Evolutionary conservation across 805 yeast species (phyloP), one percentile per base, ranked within the genome.

Genomic region (Wickerhamiella sergipiensis): DNA sequence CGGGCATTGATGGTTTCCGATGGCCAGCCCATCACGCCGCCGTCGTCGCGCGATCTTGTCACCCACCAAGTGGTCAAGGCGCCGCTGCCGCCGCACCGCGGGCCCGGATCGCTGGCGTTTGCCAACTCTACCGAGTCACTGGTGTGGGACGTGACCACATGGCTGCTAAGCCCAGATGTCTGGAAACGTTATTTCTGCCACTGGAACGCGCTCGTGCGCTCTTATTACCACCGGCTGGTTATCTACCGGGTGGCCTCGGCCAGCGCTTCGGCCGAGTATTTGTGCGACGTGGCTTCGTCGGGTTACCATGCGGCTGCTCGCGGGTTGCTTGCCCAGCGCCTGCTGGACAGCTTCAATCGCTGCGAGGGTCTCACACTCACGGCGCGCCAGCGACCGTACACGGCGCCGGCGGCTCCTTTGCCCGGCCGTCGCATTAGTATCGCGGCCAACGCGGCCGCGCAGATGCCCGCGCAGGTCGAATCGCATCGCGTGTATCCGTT

Each of bases 191-290:
- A 75, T 53, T 79, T 86, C 59, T 75, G 80, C 39, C 94, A 87
- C 64, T 87, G 94, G 86, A 76, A 80, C 59, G 88, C 95, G 2
- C 64, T 85, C 17, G 80, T 85, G 22, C 70, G 95, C 38, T 74
- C 83, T 3, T 83, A 80, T 59, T 86, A 80, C 62, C 70, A 76
- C 46, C 70, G 88, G 42, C 69, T 86, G 21, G 53, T 86, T 17
- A 72, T 85, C 46, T 86, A 90, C 83, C 75, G 85, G 55, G 64
- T 81, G 44, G 53, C 38, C n/a, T 61, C 65, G 1, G 66, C 62
- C 1, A 66, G 65, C 10, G 38, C 59, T 2, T 60, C 54, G 6
- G 53, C 57, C 22, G 58, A 46, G 33, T 59, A 47, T 53, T 57
- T 51, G 50, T 52, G 48, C 44, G 58, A 61, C 45, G 49, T 53